These are phyloP conservation scores for Beauveria sp. DNA, from an alignment of 2,329 filamentous ascomycete species.

Conservation along the genomic window DNA sequence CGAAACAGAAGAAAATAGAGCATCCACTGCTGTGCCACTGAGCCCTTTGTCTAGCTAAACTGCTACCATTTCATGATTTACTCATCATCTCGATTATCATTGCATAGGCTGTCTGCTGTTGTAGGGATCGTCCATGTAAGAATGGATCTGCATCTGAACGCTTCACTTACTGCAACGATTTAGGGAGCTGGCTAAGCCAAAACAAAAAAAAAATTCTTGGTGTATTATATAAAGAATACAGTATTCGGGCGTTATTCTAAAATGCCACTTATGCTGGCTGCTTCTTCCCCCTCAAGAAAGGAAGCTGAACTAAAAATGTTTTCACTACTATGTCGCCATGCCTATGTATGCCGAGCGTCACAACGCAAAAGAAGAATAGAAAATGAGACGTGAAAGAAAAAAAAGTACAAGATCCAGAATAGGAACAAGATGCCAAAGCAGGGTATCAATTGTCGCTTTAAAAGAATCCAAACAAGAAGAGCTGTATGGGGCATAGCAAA, in stretches of 20 bases:
- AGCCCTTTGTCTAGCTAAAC: neutral
- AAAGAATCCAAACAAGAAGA: neutral
- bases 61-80: neutral
- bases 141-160: no score
- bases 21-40: neutral
- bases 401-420: neutral
- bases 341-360: neutral
- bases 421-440: neutral
- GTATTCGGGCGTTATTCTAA: neutral
- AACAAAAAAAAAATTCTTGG: neutral
- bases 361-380: neutral
- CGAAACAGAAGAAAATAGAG: neutral
- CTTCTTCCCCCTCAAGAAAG: neutral
- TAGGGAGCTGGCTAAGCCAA: no score
- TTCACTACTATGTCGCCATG: neutral
- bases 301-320: neutral
- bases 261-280: neutral
- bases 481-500: no score
- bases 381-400: no score
- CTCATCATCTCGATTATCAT: no score
- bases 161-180: neutral
- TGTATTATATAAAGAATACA: neutral
- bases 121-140: no score
- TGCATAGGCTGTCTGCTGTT: neutral
- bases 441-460: slow-evolving; percentile 8